Conservation (phyloP, 75 land plant genomes). For the Selaginella moellendorffii region DNA sequence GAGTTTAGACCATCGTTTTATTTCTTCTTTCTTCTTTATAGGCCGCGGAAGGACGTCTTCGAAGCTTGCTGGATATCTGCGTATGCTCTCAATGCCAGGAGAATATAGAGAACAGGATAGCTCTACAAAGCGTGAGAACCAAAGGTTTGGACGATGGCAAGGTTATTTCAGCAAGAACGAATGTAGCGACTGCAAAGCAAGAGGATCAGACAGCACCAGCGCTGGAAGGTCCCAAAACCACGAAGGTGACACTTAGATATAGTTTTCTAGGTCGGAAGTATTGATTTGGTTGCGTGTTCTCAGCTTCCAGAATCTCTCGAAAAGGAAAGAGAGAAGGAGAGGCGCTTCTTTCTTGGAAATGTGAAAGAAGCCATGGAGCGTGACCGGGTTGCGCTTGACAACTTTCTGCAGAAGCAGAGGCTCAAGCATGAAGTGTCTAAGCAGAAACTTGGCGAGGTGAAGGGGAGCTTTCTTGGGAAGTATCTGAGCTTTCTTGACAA, state of each 20-base stretch:
- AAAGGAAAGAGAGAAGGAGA: not conserved
- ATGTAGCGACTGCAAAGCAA: too few species aligned
- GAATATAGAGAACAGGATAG: not conserved
- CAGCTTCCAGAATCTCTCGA: not conserved
- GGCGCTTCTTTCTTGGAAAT: not conserved
- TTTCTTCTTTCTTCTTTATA: not conserved
- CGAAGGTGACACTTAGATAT: not conserved
- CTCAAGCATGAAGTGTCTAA: not conserved
- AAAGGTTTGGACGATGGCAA: not conserved
- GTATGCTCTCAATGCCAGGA: not conserved
- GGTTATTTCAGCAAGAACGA: not conserved
- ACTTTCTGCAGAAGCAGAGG: not conserved
- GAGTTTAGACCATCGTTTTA: not conserved
- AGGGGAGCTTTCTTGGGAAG: not conserved
- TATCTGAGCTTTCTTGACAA: not conserved
- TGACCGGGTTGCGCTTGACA: not conserved
- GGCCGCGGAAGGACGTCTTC: not conserved
- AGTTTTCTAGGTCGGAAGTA: not conserved
- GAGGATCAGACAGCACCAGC: not conserved
- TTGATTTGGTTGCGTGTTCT: not conserved
- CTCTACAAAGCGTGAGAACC: too few species aligned
- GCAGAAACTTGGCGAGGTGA: not conserved
- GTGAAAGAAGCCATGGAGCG: not conserved
- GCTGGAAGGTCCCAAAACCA: not conserved
- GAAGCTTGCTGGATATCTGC: not conserved